Conservation (phyloP, 2,329 filamentous ascomycete genomes). For the Colletotrichum plurivorum region DNA sequence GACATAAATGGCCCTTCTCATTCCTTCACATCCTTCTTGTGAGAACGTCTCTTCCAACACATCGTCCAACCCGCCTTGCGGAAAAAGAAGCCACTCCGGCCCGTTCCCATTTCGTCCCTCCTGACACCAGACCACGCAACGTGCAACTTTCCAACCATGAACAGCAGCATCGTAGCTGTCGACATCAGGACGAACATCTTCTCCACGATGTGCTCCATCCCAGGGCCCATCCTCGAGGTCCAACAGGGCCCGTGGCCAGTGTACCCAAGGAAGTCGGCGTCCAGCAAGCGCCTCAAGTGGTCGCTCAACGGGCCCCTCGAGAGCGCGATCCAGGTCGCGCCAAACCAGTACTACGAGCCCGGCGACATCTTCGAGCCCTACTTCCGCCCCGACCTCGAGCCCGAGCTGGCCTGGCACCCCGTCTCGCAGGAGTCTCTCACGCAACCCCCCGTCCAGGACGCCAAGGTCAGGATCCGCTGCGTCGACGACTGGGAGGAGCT, state of each 20-base stretch:
- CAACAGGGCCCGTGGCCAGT: neutral
- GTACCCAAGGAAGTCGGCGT: neutral
- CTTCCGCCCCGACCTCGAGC: neutral
- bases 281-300: neutral
- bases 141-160: neutral
- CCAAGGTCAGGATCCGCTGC: conserved; percentile 13
- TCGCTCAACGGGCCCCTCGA: conserved; percentile 29
- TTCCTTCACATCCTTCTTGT: no score
- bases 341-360: conserved; percentile 26
- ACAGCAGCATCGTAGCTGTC: neutral
- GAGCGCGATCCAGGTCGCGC: conserved; percentile 34
- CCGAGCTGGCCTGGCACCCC: conserved; percentile 36
- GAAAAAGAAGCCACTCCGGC: no score
- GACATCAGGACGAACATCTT: neutral
- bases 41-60: no score
- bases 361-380: conserved; percentile 31
- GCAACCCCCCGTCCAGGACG: conserved; percentile 7
- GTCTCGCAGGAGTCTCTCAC: conserved; percentile 39
- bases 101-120: no score
- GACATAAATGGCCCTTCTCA: no score
- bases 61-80: no score
- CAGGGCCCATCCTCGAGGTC: no score
- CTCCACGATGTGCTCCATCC: no score
- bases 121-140: neutral
- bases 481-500: conserved; percentile 6